Percentiles rank a stretch among this genome's conserved stretches.
Evolutionary conservation across 805 yeast genomes (phyloP).

Genomic region (Zygosaccharomyces lentus): DNA sequence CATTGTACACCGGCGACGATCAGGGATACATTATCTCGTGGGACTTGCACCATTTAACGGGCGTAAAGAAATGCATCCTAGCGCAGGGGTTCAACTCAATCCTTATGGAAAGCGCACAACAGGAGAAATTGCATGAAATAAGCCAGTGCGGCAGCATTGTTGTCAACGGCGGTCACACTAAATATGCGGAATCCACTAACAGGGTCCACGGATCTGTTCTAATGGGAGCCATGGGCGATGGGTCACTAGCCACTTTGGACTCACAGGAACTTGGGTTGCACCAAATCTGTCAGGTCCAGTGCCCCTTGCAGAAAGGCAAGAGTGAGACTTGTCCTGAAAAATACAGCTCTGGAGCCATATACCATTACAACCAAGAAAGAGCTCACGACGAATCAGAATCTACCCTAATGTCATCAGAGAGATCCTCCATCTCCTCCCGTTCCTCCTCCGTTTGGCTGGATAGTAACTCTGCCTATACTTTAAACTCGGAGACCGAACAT

Average conservation of each 20-base stretch:
- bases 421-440: slow-evolving; percentile 9
- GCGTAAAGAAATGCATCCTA: slow-evolving; percentile 18
- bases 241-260: slow-evolving; percentile 18
- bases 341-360: not conserved
- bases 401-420: slow-evolving; percentile 9
- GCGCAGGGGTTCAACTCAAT: slow-evolving; percentile 24
- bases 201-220: slow-evolving; percentile 12
- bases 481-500: slow-evolving; percentile 9
- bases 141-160: slow-evolving; percentile 30
- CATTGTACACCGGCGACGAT: slow-evolving; percentile 23
- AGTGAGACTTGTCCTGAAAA: not conserved
- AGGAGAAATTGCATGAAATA: slow-evolving; percentile 12
- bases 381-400: slow-evolving; percentile 11
- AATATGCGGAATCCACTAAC: slow-evolving; percentile 1
- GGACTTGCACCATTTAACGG: slow-evolving; percentile 22
- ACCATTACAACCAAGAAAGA: slow-evolving; percentile 3
- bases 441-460: slow-evolving; percentile 7
- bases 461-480: slow-evolving; percentile 11
- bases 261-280: slow-evolving; percentile 28
- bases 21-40: slow-evolving; percentile 24
- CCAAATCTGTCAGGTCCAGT: slow-evolving; percentile 21
- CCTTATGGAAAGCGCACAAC: slow-evolving; percentile 4
- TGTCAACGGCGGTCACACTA: slow-evolving; percentile 11
- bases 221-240: slow-evolving; percentile 16
- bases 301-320: slow-evolving; percentile 3